Conservation (phyloP, 179 eudicot species). For the Silene noctiflora region DNA sequence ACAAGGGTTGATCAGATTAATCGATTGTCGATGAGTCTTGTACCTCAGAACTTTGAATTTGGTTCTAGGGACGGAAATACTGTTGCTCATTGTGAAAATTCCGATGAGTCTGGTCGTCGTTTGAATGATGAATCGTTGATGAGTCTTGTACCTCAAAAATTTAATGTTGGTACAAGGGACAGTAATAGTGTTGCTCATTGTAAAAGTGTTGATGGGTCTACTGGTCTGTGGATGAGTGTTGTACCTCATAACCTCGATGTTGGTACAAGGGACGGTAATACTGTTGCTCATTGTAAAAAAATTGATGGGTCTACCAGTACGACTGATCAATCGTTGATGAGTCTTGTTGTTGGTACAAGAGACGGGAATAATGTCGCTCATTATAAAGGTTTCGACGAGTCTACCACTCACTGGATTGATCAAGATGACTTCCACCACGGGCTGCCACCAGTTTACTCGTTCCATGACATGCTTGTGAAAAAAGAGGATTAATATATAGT, state of each 20-base stretch:
- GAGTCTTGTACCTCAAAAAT: not conserved
- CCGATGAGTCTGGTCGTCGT: not conserved
- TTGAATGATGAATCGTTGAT: not conserved
- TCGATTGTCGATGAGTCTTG: not conserved
- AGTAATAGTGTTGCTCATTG: not conserved
- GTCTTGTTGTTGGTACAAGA: too few relatives aligned
- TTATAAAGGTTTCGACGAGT: conserved; percentile 9
- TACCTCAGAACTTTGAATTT: conserved; percentile 7
- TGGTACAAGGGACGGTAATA: not conserved
- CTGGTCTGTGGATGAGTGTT: not conserved
- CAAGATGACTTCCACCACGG: not conserved
- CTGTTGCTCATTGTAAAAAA: too few relatives aligned
- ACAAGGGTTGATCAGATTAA: not conserved
- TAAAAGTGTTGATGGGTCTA: conserved; percentile 6
- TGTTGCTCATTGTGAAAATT: not conserved
- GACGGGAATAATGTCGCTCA: not conserved
- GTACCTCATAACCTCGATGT: conserved; percentile 6
- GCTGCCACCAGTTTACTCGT: not conserved
- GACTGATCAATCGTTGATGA: too few relatives aligned
- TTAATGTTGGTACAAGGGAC: not conserved
- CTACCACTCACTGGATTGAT: not conserved
- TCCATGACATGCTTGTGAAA: not conserved
- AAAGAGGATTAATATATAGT: not conserved
- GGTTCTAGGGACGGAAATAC: not conserved
- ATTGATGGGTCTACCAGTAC: too few relatives aligned